Conservation (phyloP, 768 basidiomycete genomes). For the Mycena rosella region DNA sequence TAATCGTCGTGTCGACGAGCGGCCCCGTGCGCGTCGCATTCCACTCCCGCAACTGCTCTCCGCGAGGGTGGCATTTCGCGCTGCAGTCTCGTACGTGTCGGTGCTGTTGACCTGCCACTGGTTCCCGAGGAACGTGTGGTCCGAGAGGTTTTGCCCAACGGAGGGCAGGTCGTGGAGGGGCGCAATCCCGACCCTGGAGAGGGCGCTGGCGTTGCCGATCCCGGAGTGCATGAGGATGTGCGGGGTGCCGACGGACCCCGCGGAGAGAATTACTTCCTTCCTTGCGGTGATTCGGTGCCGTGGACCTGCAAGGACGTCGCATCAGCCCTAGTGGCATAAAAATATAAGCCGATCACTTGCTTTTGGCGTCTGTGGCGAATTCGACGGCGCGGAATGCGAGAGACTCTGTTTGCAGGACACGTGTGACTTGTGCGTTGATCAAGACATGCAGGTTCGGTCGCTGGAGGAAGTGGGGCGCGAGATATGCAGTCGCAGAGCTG, state of each 20-base stretch:
- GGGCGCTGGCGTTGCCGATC: constrained; percentile 38
- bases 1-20: constrained; percentile 28
- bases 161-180: constrained; percentile 37
- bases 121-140: constrained; percentile 31
- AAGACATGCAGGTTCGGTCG: constrained; percentile 43
- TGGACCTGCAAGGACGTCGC: background rate
- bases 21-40: constrained; percentile 34
- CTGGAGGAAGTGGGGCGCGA: constrained; percentile 36
- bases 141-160: constrained; percentile 46
- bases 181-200: constrained; percentile 27
- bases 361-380: background rate
- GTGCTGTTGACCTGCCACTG: constrained; percentile 22
- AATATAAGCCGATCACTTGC: background rate
- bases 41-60: background rate
- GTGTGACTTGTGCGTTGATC: constrained; percentile 34
- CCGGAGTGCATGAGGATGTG: constrained; percentile 42
- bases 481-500: constrained; percentile 42
- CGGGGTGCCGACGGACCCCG: constrained; percentile 43
- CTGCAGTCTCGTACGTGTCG: constrained; percentile 25
- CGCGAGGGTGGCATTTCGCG: background rate
- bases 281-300: constrained; percentile 12
- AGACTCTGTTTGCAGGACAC: background rate
- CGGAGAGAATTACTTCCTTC: constrained; percentile 45
- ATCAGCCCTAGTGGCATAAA: background rate
- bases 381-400: constrained; percentile 13